Conservation (phyloP, 225 moss, liverwort and hornwort genomes). For the Physcomitrellopsis africana region DNA sequence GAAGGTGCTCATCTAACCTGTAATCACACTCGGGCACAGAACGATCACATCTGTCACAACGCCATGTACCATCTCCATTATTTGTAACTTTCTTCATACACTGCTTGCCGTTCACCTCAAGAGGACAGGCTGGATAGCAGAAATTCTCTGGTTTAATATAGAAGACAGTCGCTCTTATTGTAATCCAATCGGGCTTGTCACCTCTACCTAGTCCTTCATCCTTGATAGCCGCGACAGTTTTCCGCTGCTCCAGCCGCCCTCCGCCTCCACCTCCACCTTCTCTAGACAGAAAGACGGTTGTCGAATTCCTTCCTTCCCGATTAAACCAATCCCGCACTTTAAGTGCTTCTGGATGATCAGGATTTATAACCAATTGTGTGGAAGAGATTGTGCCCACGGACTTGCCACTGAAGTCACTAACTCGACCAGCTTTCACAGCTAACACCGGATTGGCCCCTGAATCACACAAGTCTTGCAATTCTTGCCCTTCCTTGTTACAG, state of each 20-base stretch:
- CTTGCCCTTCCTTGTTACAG: conserved; percentile 90
- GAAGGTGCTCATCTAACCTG: conserved; percentile 41
- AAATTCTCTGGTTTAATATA: conserved; percentile 86
- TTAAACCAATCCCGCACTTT: conserved; percentile 82
- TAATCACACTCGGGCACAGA: conserved; percentile 69
- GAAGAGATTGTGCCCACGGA: conserved; percentile 74
- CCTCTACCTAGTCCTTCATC: conserved; percentile 88
- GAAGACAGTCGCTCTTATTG: conserved; percentile 78
- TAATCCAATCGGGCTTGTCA: conserved; percentile 96
- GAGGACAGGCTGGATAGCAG: conserved; percentile 89
- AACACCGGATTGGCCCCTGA: conserved; percentile 64
- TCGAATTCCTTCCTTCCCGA: conserved; percentile 66
- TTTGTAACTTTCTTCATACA: conserved; percentile 95
- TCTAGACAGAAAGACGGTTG: conserved; percentile 71
- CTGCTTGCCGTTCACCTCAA: conserved; percentile 77
- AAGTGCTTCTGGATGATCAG: conserved; percentile 73
- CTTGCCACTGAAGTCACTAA: conserved; percentile 94
- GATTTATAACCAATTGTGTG: conserved; percentile 73
- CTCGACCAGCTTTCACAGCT: conserved; percentile 77
- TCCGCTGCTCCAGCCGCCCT: conserved; percentile 67
- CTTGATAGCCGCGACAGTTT: conserved; percentile 76
- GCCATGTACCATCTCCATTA: conserved; percentile 92
- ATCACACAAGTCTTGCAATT: conserved; percentile 62
- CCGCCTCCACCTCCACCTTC: conserved; percentile 78
- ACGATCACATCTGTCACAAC: conserved; percentile 91